Percentiles rank a stretch among this genome's conserved stretches.
These are phyloP conservation scores for Tylopilus plumbeoviolaceoides DNA, from an alignment of 768 basidiomycete species.

Conservation along the genomic window DNA sequence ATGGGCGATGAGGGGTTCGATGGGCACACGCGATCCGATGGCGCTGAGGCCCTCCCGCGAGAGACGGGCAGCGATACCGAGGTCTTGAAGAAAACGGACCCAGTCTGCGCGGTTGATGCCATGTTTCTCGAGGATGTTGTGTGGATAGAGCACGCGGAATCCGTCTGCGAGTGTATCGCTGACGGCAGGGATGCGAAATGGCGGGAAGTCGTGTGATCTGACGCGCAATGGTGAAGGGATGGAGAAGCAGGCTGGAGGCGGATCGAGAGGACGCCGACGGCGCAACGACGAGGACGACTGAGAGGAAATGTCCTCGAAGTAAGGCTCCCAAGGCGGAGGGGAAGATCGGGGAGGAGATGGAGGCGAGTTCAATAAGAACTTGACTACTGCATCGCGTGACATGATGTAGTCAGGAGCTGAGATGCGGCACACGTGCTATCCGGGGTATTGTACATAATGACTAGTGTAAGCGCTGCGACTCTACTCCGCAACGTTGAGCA, in stretches of 20 bases:
- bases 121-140: conserved; percentile 23
- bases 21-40: conserved; percentile 21
- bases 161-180: conserved; percentile 21
- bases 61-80: conserved; percentile 27
- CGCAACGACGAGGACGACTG: neutral
- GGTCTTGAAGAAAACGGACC: conserved; percentile 29
- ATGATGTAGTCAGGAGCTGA: conserved; percentile 11
- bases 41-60: conserved; percentile 20
- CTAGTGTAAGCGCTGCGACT: neutral
- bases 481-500: neutral
- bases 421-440: conserved; percentile 9
- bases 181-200: conserved; percentile 24
- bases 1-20: conserved; percentile 9
- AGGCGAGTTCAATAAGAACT: neutral
- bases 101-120: conserved; percentile 26
- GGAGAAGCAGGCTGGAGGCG: conserved; percentile 30
- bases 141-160: conserved; percentile 26
- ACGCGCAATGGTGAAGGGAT: conserved; percentile 25
- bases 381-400: neutral
- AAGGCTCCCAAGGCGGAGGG: conserved; percentile 29
- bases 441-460: neutral
- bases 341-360: neutral
- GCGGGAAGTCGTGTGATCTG: conserved; percentile 25
- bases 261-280: conserved; percentile 25
- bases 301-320: conserved; percentile 22